These are phyloP conservation scores for Penicillium concentricum DNA, from an alignment of 2,329 filamentous ascomycete genomes.

Conservation along the genomic window DNA sequence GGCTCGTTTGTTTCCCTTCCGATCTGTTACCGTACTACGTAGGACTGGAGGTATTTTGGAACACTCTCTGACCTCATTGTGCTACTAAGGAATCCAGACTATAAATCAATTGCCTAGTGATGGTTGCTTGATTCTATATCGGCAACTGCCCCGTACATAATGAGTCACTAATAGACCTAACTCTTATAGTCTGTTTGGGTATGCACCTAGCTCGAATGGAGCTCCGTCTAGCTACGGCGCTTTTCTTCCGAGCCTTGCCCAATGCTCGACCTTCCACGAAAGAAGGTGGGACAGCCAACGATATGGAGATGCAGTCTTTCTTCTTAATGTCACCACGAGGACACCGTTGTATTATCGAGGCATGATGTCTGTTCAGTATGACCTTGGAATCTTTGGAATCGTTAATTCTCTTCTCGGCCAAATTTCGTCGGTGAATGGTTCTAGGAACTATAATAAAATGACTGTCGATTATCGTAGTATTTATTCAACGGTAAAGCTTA, in stretches of 20 bases:
- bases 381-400: neutral
- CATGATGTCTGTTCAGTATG: neutral
- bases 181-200: slow-evolving; percentile 58
- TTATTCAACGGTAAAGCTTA: no score
- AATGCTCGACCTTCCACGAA: slow-evolving; percentile 17
- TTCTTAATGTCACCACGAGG: slow-evolving; percentile 47
- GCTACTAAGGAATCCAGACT: neutral
- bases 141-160: neutral
- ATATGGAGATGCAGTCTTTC: slow-evolving; percentile 46
- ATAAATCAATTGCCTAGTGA: neutral
- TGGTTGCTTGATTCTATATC: neutral
- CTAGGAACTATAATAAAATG: neutral
- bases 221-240: slow-evolving; percentile 51
- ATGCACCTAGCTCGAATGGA: slow-evolving; percentile 65
- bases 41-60: neutral
- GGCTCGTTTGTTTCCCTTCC: neutral
- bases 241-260: slow-evolving; percentile 49
- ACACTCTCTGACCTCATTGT: neutral
- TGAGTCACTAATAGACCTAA: slow-evolving; percentile 19
- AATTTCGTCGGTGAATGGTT: neutral
- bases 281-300: slow-evolving; percentile 34
- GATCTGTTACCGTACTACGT: neutral
- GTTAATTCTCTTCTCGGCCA: no score
- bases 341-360: slow-evolving; percentile 43
- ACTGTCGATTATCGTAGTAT: neutral